Conservation (phyloP, 2,329 filamentous ascomycete genomes). For the Paraphaeosphaeria minitans region DNA sequence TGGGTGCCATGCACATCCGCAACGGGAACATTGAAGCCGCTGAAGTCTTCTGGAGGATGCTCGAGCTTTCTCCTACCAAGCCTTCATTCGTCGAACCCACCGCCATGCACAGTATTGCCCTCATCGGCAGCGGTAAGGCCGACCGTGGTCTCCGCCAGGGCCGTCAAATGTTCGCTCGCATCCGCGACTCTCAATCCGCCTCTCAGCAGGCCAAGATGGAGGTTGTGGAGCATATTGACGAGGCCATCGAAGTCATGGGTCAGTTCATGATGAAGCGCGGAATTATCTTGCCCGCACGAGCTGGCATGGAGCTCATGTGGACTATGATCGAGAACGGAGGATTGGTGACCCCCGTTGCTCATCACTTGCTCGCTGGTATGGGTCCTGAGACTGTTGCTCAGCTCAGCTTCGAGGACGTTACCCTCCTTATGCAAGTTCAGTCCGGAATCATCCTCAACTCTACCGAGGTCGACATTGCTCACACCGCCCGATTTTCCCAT, state of each 20-base stretch:
- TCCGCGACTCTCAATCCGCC: slow-evolving; percentile 66
- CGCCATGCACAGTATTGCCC: slow-evolving; percentile 85
- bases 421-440: slow-evolving; percentile 66
- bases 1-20: slow-evolving; percentile 86
- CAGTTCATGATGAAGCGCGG: slow-evolving; percentile 61
- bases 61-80: slow-evolving; percentile 66
- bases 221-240: slow-evolving; percentile 80
- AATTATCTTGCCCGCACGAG: slow-evolving; percentile 58
- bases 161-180: slow-evolving; percentile 84
- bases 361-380: slow-evolving; percentile 65
- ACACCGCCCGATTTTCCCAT: slow-evolving; percentile 65
- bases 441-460: slow-evolving; percentile 55
- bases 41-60: slow-evolving; percentile 77
- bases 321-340: slow-evolving; percentile 70
- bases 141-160: slow-evolving; percentile 80
- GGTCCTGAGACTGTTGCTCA: slow-evolving; percentile 64
- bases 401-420: slow-evolving; percentile 59
- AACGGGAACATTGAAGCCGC: slow-evolving; percentile 78
- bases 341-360: slow-evolving; percentile 63
- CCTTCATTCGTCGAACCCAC: slow-evolving; percentile 81
- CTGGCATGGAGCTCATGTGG: slow-evolving; percentile 65
- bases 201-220: slow-evolving; percentile 57
- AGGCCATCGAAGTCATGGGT: slow-evolving; percentile 75
- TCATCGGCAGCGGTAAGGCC: slow-evolving; percentile 84
- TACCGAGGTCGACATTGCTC: slow-evolving; percentile 59